A percentile compares a stretch with the other conserved stretches of the same genome.
Evolutionary conservation across 139 green algal species (phyloP).

Genomic region (Yamagishiella unicocca): DNA sequence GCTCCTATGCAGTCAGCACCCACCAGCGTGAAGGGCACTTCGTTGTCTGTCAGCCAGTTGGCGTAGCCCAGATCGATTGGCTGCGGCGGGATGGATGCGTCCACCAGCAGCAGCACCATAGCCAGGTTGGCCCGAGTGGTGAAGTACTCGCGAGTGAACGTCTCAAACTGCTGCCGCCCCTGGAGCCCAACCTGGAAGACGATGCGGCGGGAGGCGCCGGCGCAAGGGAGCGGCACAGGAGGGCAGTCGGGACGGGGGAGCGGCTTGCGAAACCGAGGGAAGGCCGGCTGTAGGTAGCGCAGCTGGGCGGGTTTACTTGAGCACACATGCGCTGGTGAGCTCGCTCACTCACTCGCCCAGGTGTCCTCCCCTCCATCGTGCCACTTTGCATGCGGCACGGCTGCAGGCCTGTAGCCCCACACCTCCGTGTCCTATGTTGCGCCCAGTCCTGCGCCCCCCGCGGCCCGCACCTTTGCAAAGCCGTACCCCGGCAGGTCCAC

Average conservation of each 20-base stretch:
- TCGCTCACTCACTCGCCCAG: too few species aligned
- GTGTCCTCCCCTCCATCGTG: too few species aligned
- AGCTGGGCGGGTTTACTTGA: too few species aligned
- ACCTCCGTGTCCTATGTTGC: too few species aligned
- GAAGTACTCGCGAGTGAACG: slow-evolving; percentile 86
- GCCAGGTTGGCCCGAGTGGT: slow-evolving; percentile 80
- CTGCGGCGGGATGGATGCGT: slow-evolving; percentile 88
- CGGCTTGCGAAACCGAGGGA: neutral
- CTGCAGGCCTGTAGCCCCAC: too few species aligned
- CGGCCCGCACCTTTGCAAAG: slow-evolving; percentile 57
- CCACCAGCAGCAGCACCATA: slow-evolving; percentile 94
- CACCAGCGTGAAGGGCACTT: slow-evolving; percentile 89
- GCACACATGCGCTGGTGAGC: too few species aligned
- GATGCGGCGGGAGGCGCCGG: slow-evolving; percentile 45
- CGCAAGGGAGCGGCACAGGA: neutral
- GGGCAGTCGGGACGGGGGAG: neutral
- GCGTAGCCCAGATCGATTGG: slow-evolving; percentile 88
- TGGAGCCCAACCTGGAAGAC: slow-evolving; percentile 77
- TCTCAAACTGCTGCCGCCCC: slow-evolving; percentile 73
- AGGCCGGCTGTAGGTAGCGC: too few species aligned
- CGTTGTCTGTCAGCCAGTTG: slow-evolving; percentile 78
- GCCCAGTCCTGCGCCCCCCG: too few species aligned
- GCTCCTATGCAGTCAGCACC: too few species aligned
- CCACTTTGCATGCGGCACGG: too few species aligned
- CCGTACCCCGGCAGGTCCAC: slow-evolving; percentile 97